Percentiles rank a stretch among this genome's conserved stretches.
These are phyloP conservation scores for Coniosporium apollinis DNA, from an alignment of 495 filamentous ascomycete genomes.

Conservation along the genomic window DNA sequence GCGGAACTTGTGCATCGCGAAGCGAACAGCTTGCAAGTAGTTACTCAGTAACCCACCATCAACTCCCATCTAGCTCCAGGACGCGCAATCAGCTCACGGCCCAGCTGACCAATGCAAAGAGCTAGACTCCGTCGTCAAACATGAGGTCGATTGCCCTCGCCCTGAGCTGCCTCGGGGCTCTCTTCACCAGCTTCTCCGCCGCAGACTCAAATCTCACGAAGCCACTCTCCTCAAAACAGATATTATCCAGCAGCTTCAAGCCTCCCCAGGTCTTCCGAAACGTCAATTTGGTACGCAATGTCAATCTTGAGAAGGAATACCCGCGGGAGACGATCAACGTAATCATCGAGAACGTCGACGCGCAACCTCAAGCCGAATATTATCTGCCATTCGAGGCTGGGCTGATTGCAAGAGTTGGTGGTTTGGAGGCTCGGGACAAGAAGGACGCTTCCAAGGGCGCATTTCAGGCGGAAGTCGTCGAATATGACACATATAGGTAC, in stretches of 20 bases:
- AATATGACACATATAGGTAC: conserved; percentile 47
- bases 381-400: conserved; percentile 68
- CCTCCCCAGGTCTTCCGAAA: conserved; percentile 85
- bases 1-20: too few relatives aligned
- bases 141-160: conserved; percentile 20
- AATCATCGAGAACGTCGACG: conserved; percentile 72
- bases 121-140: too few relatives aligned
- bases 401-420: conserved; percentile 58
- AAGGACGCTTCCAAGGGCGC: conserved; percentile 50
- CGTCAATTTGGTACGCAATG: conserved; percentile 71
- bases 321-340: conserved; percentile 82
- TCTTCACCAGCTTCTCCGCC: conserved; percentile 11
- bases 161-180: conserved; percentile 14
- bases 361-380: conserved; percentile 68
- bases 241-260: conserved; percentile 57
- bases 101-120: too few relatives aligned
- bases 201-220: conserved; percentile 24
- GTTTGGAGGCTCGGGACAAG: conserved; percentile 79
- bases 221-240: conserved; percentile 30
- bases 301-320: conserved; percentile 86
- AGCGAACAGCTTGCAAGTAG: too few relatives aligned
- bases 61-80: too few relatives aligned
- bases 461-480: conserved; percentile 51
- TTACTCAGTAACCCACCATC: too few relatives aligned
- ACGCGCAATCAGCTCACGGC: too few relatives aligned